Conservation (phyloP, 1,284 basidiomycete genomes). For the Takashimella tepidaria region DNA sequence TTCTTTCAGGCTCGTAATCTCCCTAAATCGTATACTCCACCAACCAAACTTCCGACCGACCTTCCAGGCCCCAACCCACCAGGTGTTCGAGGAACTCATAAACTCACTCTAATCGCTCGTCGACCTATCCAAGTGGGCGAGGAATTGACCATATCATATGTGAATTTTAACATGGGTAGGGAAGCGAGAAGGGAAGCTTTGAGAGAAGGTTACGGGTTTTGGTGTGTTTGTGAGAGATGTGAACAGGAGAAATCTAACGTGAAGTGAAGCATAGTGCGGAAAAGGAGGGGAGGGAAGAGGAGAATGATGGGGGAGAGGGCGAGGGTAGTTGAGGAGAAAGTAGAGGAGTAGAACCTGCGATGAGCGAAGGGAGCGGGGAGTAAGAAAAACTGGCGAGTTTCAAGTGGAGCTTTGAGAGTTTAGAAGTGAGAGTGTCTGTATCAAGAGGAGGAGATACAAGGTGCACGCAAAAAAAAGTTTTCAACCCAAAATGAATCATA, state of each 20-base stretch:
- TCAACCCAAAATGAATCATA: too few relatives aligned
- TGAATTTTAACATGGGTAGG: slow-evolving; percentile 59
- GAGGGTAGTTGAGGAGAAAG: not conserved
- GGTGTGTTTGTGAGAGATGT: slow-evolving; percentile 68
- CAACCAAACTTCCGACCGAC: slow-evolving; percentile 61
- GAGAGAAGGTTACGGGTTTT: slow-evolving; percentile 64
- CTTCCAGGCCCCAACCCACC: slow-evolving; percentile 50
- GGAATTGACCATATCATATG: slow-evolving; percentile 68
- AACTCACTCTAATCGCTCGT: slow-evolving; percentile 58
- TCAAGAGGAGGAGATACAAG: too few relatives aligned
- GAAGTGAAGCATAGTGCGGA: slow-evolving; percentile 7
- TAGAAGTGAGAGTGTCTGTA: too few relatives aligned
- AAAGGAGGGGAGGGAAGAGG: not conserved
- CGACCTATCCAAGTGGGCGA: slow-evolving; percentile 62
- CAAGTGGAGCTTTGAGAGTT: not conserved
- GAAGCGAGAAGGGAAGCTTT: slow-evolving; percentile 57
- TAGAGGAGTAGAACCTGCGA: not conserved
- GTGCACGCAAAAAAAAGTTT: not conserved
- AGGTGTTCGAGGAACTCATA: slow-evolving; percentile 33
- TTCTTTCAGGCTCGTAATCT: slow-evolving; percentile 34
- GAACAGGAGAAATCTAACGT: slow-evolving; percentile 53
- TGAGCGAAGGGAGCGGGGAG: not conserved
- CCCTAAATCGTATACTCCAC: slow-evolving; percentile 42
- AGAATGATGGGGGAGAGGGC: not conserved
- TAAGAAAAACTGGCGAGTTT: too few relatives aligned